Evolutionary conservation across 2,329 filamentous ascomycete genomes (phyloP), one percentile per base, ranked within the genome.

Genomic region (Teratosphaeria gauchensis): DNA sequence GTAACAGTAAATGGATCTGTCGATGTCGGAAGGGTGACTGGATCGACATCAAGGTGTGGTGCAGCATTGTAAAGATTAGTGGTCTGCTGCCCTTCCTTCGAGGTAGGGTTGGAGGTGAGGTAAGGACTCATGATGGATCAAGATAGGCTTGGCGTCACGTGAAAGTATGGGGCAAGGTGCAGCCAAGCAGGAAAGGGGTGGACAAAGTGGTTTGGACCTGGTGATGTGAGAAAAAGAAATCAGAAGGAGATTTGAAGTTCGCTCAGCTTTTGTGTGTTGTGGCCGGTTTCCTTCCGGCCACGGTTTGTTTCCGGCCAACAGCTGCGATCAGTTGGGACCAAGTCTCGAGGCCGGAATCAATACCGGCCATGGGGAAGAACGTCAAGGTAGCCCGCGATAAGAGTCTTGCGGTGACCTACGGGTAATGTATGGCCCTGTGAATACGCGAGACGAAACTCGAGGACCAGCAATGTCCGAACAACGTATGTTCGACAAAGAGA

Each of bases 1-100:
- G 87, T 90, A 46, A 91, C 87, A 84, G 90, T 89, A 77, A 92
- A 92, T 1, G 69, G 69, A 56, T 71, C 69, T 28, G 67, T 32
- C 5, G 68, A 67, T 12, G 64, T 60, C 19, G 68, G 63, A 16
- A 69, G 59, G 8, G 54, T 57, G 33, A 57, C 56, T 42, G 68
- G 68, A 42, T 71, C 67, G 32, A 63, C 62, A 42, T 68, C 63
- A 52, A 71, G 65, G 58, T 69, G 59, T 46, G 66, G 63, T 35
- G 69, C 64, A 12, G 61, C 62, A 48, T 62, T 58, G 35, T 57
- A 60, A 1, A 65, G 63, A 53, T 61, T 53, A 24, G 54, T 42
- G 14, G 55, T n/a, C 4, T n/a, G 24, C 21, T 16, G 7, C 19
- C 35, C 32, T 14, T 51, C 38, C 16, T 16, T 35, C 16, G 14